Base-by-base conservation (phyloP, 2,329 filamentous ascomycete genomes). In the Cordyceps militaris region DNA sequence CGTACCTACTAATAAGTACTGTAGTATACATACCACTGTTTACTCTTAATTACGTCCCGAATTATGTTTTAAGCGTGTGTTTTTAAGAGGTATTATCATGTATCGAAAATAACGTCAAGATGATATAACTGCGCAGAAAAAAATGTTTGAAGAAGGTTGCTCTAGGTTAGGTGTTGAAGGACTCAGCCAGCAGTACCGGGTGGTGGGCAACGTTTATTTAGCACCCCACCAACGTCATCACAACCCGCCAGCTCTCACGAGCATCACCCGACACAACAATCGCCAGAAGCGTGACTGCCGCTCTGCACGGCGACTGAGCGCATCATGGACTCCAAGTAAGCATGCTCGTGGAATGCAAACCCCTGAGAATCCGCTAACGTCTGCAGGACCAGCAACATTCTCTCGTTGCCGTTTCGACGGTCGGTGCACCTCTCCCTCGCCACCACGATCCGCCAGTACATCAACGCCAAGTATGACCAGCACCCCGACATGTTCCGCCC, bases 401-500 rank as follows among this genome's bases (percentile, higher is more conserved):
- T 96, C 57, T 84, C 86, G 69, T 79, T 96, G 61, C 92, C 93
- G 9, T 97, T 97, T 74, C 90, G 93, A 66, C 89, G 87, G 69
- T 93, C 91, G 53, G 85, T 88, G 62, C 81, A 87, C 58, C 79
- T 96, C 42, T 88, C 87, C 59, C 81, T 97, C 61, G 88, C 89
- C 57, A 79, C 84, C 61, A 88, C 91, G 51, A 91, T 99, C 70
- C 91, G 89, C 63, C 87, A 94, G 70, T 97, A 99, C 76, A 97
- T 99, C 68, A 96, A 91, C 61, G 87, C 85, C 72, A 97, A 97
- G 80, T 97, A 97, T 86, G 93, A 97, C 73, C 94, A 99, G 71
- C 93, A 96, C 70, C 93, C 94, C 34, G 91, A 97, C 72, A 96
- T 96, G 87, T 99, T 99, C 73, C 84, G 85, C 62, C 82, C 89